phyloP scores from a whole-genome alignment of 2,329 filamentous ascomycete species.

The Cadophora luteo-olivacea region DNA sequence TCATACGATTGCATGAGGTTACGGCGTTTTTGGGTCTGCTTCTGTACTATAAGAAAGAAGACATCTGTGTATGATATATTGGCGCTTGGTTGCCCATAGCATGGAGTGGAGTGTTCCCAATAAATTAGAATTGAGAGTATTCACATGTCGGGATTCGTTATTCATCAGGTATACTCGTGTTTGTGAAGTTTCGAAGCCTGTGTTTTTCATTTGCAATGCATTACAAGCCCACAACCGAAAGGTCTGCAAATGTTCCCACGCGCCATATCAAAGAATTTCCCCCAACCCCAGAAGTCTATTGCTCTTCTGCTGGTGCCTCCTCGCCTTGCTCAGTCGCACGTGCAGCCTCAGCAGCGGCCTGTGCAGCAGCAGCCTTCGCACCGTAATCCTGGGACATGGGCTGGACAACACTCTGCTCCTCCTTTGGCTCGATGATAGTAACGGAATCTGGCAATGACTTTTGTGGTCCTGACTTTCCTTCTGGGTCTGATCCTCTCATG shows the following conservation, averaged over 20 bases:
- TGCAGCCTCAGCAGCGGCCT: slow-evolving; percentile 69
- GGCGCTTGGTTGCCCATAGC: slow-evolving; percentile 20
- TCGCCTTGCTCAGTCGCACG: slow-evolving; percentile 58
- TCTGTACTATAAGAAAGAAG: slow-evolving; percentile 32
- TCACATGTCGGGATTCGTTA: slow-evolving; percentile 18
- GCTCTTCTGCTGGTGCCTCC: slow-evolving; percentile 53
- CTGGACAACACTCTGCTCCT: slow-evolving; percentile 94
- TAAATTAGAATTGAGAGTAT: slow-evolving; percentile 20
- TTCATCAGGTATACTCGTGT: slow-evolving; percentile 15
- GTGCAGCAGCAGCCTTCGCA: slow-evolving; percentile 80
- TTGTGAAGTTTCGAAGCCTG: slow-evolving; percentile 34
- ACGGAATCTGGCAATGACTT: slow-evolving; percentile 98
- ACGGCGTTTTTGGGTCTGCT: slow-evolving; percentile 32
- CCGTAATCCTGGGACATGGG: slow-evolving; percentile 99
- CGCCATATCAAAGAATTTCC: slow-evolving; percentile 41
- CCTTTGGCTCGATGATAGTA: slow-evolving; percentile 99
- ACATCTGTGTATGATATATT: slow-evolving; percentile 37
- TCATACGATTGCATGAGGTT: slow-evolving; percentile 38
- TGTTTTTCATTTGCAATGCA: slow-evolving; percentile 40
- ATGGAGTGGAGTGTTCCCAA: slow-evolving; percentile 20
- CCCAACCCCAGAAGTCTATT: slow-evolving; percentile 40
- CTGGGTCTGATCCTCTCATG: slow-evolving; percentile 99
- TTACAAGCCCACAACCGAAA: slow-evolving; percentile 43
- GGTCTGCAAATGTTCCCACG: slow-evolving; percentile 43
- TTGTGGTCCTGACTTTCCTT: slow-evolving; percentile 97